A percentile compares a stretch with the other conserved stretches of the same genome.
Conservation (phyloP, 306 rosid species). For the Mimosa bimucronata region DNA sequence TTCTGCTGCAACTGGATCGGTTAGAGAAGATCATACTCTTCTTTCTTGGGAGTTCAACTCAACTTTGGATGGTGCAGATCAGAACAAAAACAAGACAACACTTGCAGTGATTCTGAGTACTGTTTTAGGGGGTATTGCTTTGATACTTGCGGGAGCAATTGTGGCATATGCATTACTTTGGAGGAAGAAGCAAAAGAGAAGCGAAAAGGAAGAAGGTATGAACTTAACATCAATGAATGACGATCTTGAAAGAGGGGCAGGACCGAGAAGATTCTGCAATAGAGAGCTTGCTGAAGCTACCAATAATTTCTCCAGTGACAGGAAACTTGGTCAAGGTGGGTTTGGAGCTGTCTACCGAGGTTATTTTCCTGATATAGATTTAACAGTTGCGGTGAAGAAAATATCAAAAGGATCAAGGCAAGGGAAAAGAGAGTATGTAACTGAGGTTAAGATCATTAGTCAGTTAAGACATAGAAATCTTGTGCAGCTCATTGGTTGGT, state of each 20-base stretch:
- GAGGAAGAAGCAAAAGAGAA: slow-evolving; percentile 17
- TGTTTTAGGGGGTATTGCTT: slow-evolving; percentile 12
- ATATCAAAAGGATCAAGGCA: slow-evolving; percentile 43
- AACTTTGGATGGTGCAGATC: slow-evolving; percentile 24
- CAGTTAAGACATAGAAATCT: slow-evolving; percentile 34
- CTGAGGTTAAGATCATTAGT: slow-evolving; percentile 44
- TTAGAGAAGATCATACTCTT: not conserved
- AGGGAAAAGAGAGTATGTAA: slow-evolving; percentile 47
- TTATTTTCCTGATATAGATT: slow-evolving; percentile 38
- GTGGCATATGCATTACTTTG: not conserved
- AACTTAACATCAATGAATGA: slow-evolving; percentile 35
- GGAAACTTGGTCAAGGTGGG: slow-evolving; percentile 62
- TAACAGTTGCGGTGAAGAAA: slow-evolving; percentile 46
- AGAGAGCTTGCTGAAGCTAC: slow-evolving; percentile 45
- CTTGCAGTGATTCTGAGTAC: slow-evolving; percentile 22
- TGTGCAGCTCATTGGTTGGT: slow-evolving; percentile 44
- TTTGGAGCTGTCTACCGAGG: slow-evolving; percentile 60
- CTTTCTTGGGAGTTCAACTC: slow-evolving; percentile 55
- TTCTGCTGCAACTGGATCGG: slow-evolving; percentile 23
- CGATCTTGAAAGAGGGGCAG: slow-evolving; percentile 51
- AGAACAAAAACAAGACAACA: not conserved
- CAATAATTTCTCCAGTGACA: slow-evolving; percentile 42
- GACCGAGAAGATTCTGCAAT: slow-evolving; percentile 50
- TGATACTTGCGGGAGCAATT: slow-evolving; percentile 24
- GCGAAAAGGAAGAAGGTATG: not conserved